Evolutionary conservation across 371 early-diverging fungal species (phyloP).

Genomic region (Encephalitozoon hellem): DNA sequence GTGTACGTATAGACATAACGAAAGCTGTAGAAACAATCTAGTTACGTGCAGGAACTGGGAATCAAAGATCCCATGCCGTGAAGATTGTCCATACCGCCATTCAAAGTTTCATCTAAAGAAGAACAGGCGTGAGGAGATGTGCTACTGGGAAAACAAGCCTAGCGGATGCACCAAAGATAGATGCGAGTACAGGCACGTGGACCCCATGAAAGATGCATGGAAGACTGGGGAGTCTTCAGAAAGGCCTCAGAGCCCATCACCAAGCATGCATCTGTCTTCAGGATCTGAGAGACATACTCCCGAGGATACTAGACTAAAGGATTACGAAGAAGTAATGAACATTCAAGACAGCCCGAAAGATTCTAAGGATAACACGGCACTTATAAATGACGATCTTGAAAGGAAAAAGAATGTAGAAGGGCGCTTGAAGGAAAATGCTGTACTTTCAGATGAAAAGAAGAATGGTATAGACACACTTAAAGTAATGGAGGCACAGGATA

Average conservation of each 20-base stretch:
- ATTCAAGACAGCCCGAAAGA: not conserved
- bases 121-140: slow-evolving; percentile 42
- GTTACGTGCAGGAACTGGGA: slow-evolving; percentile 56
- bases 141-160: slow-evolving; percentile 59
- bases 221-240: slow-evolving; percentile 4
- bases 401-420: not conserved
- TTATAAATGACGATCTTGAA: not conserved
- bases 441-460: not conserved
- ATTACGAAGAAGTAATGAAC: not conserved
- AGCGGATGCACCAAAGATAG: slow-evolving; percentile 56
- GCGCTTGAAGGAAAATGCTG: not conserved
- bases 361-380: not conserved
- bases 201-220: slow-evolving; percentile 51
- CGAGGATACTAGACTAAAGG: not conserved
- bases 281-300: not conserved
- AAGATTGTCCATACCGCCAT: slow-evolving; percentile 59
- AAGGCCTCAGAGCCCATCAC: not conserved
- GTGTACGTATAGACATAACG: slow-evolving; percentile 58
- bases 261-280: not conserved
- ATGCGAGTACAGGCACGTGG: slow-evolving; percentile 55
- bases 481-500: not conserved
- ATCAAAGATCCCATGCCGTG: slow-evolving; percentile 38
- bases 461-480: not conserved
- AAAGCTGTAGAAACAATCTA: slow-evolving; percentile 44
- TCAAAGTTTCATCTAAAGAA: slow-evolving; percentile 56